Conservation (phyloP, 2,329 filamentous ascomycete species). For the Alternaria burnsii region DNA sequence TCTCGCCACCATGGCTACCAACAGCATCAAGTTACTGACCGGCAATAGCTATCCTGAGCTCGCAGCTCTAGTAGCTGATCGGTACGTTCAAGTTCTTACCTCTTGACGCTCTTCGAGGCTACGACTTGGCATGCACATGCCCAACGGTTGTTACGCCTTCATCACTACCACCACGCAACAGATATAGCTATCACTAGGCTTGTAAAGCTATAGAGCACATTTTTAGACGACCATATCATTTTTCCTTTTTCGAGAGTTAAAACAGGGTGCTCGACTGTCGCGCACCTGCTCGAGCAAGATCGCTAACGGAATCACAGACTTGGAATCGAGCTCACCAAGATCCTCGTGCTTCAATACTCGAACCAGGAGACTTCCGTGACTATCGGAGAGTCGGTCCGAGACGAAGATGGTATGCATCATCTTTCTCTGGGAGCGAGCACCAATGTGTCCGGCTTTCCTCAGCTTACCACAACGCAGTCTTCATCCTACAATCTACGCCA, state of each 20-base stretch:
- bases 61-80: constrained; percentile 72
- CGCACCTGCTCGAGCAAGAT: constrained; percentile 6
- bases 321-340: constrained; percentile 80
- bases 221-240: neutral
- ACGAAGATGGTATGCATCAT: constrained; percentile 78
- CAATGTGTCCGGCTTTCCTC: constrained; percentile 4
- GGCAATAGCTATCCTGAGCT: constrained; percentile 79
- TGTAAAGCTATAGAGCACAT: neutral
- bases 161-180: neutral
- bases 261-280: neutral
- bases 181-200: neutral
- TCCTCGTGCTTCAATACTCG: constrained; percentile 82
- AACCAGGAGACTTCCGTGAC: constrained; percentile 91
- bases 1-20: constrained; percentile 67
- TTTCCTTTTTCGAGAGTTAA: neutral
- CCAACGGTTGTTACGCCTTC: constrained; percentile 1
- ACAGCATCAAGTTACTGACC: constrained; percentile 78
- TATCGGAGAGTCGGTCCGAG: constrained; percentile 93
- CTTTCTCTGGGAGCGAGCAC: constrained; percentile 1
- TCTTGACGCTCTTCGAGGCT: constrained; percentile 5
- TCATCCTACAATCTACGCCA: constrained; percentile 93
- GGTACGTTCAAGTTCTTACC: constrained; percentile 56
- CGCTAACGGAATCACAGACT: constrained; percentile 61
- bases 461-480: constrained; percentile 65
- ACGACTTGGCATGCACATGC: constrained; percentile 21